These are phyloP conservation scores for Xerocomellus chrysenteron DNA, from an alignment of 768 basidiomycete species.

Conservation along the genomic window DNA sequence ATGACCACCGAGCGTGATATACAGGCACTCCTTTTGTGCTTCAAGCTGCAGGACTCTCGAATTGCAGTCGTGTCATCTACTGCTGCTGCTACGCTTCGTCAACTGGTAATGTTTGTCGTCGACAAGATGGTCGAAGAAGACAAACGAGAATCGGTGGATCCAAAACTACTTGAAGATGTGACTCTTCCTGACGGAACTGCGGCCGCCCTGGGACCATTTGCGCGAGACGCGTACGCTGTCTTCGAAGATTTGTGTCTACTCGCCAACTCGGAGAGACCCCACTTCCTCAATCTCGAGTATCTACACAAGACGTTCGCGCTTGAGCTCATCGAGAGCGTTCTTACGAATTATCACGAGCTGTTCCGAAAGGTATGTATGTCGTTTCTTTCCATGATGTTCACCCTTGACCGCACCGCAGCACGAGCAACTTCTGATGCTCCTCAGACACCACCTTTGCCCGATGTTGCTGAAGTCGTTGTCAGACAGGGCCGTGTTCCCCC, in stretches of 20 bases:
- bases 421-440: conserved; percentile 77
- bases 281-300: conserved; percentile 76
- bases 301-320: conserved; percentile 93
- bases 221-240: conserved; percentile 81
- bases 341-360: conserved; percentile 87
- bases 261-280: conserved; percentile 76
- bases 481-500: conserved; percentile 79
- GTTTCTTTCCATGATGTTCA: not conserved
- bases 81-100: conserved; percentile 92
- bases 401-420: conserved; percentile 48
- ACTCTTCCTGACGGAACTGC: conserved; percentile 68
- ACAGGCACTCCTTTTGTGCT: conserved; percentile 89
- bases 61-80: conserved; percentile 97
- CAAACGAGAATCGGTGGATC: conserved; percentile 34
- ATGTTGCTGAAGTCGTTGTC: conserved; percentile 84
- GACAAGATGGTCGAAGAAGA: conserved; percentile 91
- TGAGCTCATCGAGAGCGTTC: conserved; percentile 95
- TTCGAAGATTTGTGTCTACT: conserved; percentile 93
- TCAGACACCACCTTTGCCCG: conserved; percentile 87
- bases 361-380: conserved; percentile 67
- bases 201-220: conserved; percentile 66
- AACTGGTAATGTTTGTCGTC: conserved; percentile 96
- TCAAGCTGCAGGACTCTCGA: conserved; percentile 92
- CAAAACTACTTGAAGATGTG: conserved; percentile 36
- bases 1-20: not conserved